Conservation (phyloP, 352 stramenopile genomes). For the Globisporangium parvum region DNA sequence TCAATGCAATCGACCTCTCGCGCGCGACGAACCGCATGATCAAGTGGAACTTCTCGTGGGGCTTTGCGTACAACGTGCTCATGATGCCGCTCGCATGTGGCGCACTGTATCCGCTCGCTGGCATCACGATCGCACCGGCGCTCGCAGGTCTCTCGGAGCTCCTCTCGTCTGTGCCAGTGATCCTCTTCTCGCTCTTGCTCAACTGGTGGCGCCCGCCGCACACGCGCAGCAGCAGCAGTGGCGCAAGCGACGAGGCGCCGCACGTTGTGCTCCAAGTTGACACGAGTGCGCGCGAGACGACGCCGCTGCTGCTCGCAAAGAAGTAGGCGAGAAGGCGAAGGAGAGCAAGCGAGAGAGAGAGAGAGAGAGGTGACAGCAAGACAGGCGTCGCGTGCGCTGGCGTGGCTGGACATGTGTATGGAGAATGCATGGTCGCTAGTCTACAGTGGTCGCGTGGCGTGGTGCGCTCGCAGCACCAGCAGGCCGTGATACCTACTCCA, state of each 20-base stretch:
- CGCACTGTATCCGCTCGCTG: constrained; percentile 50
- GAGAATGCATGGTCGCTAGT: constrained; percentile 3
- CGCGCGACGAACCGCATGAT: constrained; percentile 58
- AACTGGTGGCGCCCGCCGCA: constrained; percentile 58
- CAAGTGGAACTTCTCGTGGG: constrained; percentile 72
- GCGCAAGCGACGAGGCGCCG: constrained; percentile 13
- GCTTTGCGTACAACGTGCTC: constrained; percentile 63
- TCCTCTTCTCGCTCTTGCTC: constrained; percentile 69
- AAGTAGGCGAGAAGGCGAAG: no score
- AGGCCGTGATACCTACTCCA: neutral
- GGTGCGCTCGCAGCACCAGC: neutral
- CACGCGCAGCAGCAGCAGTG: constrained; percentile 9
- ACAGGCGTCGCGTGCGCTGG: neutral
- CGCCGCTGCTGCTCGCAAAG: constrained; percentile 23
- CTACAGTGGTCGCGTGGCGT: neutral
- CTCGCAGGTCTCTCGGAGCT: constrained; percentile 68
- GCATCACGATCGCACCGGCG: constrained; percentile 57
- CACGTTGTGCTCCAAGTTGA: constrained; percentile 32
- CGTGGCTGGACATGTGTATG: no score
- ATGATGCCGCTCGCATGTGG: constrained; percentile 75
- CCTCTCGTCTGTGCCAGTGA: constrained; percentile 70
- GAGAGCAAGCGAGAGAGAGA: no score
- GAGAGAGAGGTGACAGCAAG: neutral
- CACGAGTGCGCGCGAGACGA: constrained; percentile 20
- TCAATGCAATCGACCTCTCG: constrained; percentile 61